Conservation (phyloP, 495 filamentous ascomycete genomes). For the Penicillium canariense region DNA sequence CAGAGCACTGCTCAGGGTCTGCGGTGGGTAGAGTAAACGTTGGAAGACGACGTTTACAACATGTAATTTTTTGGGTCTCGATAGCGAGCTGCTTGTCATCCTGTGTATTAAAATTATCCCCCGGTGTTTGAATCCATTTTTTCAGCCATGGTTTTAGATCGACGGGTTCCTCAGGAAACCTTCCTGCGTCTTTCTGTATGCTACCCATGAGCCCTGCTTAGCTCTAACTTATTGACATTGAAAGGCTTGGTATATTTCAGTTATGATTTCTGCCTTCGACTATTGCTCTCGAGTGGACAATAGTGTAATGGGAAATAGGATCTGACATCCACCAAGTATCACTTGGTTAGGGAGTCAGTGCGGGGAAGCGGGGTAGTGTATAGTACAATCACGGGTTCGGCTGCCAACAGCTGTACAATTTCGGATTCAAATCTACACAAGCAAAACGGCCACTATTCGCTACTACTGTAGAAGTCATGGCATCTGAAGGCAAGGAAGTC, state of each 20-base stretch:
- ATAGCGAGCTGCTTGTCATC: constrained; percentile 3
- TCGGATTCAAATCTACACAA: neutral
- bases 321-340: neutral
- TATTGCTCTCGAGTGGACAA: too few species aligned
- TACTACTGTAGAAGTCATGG: neutral
- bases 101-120: constrained; percentile 25
- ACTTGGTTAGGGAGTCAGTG: neutral
- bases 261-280: too few species aligned
- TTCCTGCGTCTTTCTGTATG: too few species aligned
- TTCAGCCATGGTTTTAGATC: neutral
- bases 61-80: constrained; percentile 26
- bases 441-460: neutral
- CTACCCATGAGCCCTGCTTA: too few species aligned
- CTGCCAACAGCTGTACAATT: neutral
- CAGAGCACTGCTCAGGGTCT: constrained; percentile 22
- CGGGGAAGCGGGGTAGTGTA: neutral
- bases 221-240: too few species aligned
- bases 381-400: neutral
- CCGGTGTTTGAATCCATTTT: constrained; percentile 10
- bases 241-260: too few species aligned
- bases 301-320: too few species aligned
- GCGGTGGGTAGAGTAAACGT: constrained; percentile 27
- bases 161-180: neutral
- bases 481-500: neutral
- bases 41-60: constrained; percentile 9